phyloP scores from a whole-genome alignment of 2,329 filamentous ascomycete genomes.

The Beauveria varroae region DNA sequence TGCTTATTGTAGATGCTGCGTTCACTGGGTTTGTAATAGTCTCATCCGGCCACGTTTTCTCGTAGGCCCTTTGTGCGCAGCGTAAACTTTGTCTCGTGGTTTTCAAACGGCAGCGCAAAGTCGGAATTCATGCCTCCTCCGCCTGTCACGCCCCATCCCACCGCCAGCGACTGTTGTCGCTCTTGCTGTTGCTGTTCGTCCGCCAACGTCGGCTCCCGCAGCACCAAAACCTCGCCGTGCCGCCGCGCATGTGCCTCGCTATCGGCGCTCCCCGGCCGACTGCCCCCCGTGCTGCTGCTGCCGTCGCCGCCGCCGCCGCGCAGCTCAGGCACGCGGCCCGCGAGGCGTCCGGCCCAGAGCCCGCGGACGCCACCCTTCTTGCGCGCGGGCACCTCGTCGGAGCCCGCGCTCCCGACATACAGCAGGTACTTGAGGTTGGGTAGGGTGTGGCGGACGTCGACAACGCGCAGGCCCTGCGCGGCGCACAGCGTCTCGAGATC shows the following conservation, averaged over 20 bases:
- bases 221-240: constrained; percentile 28
- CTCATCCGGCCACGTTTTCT: constrained; percentile 33
- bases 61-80: constrained; percentile 49
- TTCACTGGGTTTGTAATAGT: background rate
- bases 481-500: constrained; percentile 68
- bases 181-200: constrained; percentile 12
- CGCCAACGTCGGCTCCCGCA: constrained; percentile 29
- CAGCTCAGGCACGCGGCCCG: constrained; percentile 20
- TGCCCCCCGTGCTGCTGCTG: constrained; percentile 31
- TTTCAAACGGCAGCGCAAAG: constrained; percentile 38
- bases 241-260: constrained; percentile 33
- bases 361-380: constrained; percentile 55
- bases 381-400: constrained; percentile 51
- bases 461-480: constrained; percentile 64
- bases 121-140: constrained; percentile 13
- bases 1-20: no score
- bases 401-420: constrained; percentile 80
- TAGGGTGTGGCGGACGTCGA: constrained; percentile 86
- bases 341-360: constrained; percentile 43
- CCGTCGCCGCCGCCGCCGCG: constrained; percentile 30
- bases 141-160: constrained; percentile 10
- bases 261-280: constrained; percentile 36
- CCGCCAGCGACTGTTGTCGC: background rate
- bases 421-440: constrained; percentile 91
- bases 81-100: constrained; percentile 38